Conservation (phyloP, 164 flowering plant genomes). For the Amborella trichopoda region DNA sequence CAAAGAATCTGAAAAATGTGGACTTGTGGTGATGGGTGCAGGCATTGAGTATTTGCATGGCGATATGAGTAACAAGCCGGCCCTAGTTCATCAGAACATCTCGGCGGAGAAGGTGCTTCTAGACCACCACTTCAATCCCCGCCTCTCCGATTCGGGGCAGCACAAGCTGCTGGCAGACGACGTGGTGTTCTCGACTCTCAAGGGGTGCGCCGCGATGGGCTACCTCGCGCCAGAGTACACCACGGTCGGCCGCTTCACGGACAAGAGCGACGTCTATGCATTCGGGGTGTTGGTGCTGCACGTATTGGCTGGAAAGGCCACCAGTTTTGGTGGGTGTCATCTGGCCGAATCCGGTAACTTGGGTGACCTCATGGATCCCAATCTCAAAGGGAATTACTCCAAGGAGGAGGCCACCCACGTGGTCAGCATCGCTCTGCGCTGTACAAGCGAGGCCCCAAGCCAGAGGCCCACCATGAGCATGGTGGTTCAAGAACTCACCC, state of each 20-base stretch:
- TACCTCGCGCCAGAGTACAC: constrained; percentile 95
- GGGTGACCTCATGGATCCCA: constrained; percentile 55
- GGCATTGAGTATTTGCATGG: constrained; percentile 73
- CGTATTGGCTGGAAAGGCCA: constrained; percentile 57
- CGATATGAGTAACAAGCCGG: constrained; percentile 35
- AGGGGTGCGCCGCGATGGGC: constrained; percentile 95
- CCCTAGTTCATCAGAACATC: constrained; percentile 68
- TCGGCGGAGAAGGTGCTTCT: constrained; percentile 85
- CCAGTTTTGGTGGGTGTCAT: constrained; percentile 17
- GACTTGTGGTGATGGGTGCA: constrained; percentile 13
- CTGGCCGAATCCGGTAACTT: constrained; percentile 42
- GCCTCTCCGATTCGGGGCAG: constrained; percentile 65
- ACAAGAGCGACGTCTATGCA: constrained; percentile 82
- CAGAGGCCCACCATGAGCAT: constrained; percentile 52
- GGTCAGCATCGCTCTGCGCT: constrained; percentile 40
- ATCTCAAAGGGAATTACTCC: constrained; percentile 51
- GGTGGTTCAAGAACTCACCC: constrained; percentile 55
- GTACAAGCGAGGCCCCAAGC: constrained; percentile 63
- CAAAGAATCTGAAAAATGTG: neutral
- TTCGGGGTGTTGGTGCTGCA: constrained; percentile 77
- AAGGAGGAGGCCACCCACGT: constrained; percentile 61
- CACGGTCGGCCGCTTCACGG: constrained; percentile 76
- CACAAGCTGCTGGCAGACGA: constrained; percentile 85
- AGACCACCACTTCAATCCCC: constrained; percentile 48
- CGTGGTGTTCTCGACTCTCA: constrained; percentile 72